A percentile compares a stretch with the other conserved stretches of the same genome.
phyloP scores from a whole-genome alignment of 345 rosid species.

The Populus nigra region DNA sequence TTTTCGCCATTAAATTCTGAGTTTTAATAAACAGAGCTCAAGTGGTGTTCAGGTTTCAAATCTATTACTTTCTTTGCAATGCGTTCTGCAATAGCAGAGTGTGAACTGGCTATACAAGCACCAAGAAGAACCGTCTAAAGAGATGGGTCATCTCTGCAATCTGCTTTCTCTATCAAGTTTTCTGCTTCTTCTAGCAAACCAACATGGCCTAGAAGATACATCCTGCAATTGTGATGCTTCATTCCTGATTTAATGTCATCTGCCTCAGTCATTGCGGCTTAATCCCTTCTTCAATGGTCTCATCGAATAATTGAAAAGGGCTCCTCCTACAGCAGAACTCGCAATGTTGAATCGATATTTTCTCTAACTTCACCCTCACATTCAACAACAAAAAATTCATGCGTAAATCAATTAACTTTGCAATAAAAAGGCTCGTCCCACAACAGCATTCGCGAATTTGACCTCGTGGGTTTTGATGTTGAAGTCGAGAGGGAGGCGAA shows the following conservation, averaged over 20 bases:
- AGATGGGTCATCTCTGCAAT: constrained; percentile 55
- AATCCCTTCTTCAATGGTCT: constrained; percentile 49
- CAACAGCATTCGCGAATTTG: no score
- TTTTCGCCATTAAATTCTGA: constrained; percentile 61
- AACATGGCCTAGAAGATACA: constrained; percentile 84
- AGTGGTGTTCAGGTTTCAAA: constrained; percentile 58
- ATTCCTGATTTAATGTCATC: constrained; percentile 60
- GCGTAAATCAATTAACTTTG: no score
- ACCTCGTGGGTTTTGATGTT: no score
- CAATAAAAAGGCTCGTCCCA: no score
- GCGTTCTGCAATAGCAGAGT: constrained; percentile 58
- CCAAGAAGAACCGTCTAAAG: constrained; percentile 87
- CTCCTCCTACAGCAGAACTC: no score
- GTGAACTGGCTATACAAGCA: constrained; percentile 54
- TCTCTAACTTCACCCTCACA: no score
- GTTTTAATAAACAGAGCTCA: constrained; percentile 74
- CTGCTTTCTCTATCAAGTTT: constrained; percentile 58
- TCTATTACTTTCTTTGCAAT: constrained; percentile 71
- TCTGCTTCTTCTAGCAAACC: constrained; percentile 84
- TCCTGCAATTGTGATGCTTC: constrained; percentile 85
- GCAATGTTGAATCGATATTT: no score
- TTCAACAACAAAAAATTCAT: no score
- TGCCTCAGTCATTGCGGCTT: constrained; percentile 46
- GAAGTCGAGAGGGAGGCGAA: no score
- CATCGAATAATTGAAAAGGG: constrained; percentile 44